Conservation (phyloP, 2,329 filamentous ascomycete species). For the Dothistroma pini region DNA sequence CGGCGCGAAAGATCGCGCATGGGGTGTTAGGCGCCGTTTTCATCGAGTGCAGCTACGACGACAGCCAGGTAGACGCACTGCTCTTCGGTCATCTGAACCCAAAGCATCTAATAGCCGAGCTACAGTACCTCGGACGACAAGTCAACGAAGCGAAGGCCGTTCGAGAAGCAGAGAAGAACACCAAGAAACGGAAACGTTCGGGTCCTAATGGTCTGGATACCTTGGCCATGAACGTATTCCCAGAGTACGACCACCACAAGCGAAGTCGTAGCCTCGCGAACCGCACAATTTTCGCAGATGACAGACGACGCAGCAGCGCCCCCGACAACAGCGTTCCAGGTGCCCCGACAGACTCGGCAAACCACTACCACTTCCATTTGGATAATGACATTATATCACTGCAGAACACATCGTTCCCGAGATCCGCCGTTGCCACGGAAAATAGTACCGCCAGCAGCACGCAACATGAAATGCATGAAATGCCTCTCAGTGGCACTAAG, state of each 20-base stretch:
- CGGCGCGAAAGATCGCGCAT: conserved; percentile 74
- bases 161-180: conserved; percentile 41
- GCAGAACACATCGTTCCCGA: conserved; percentile 2
- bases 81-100: conserved; percentile 90
- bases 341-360: conserved; percentile 13
- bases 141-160: conserved; percentile 53
- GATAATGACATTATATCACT: conserved; percentile 3
- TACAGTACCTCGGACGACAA: conserved; percentile 66
- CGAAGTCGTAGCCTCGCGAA: conserved; percentile 33
- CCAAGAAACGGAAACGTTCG: conserved; percentile 63
- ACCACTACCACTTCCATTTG: conserved; percentile 17
- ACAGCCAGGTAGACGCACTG: conserved; percentile 69
- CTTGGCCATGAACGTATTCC: conserved; percentile 22
- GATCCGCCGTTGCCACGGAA: background rate
- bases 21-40: conserved; percentile 77
- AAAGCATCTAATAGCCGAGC: conserved; percentile 73
- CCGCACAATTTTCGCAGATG: conserved; percentile 17
- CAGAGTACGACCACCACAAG: conserved; percentile 29
- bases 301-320: conserved; percentile 19
- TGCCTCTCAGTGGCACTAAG: conserved; percentile 66
- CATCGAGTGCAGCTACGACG: conserved; percentile 92
- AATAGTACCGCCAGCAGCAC: conserved; percentile 5
- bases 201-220: conserved; percentile 38
- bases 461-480: conserved; percentile 12
- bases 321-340: conserved; percentile 11